Conservation (phyloP, 1,139 yeast species). For the Yamadazyma pseudoaaseri region DNA sequence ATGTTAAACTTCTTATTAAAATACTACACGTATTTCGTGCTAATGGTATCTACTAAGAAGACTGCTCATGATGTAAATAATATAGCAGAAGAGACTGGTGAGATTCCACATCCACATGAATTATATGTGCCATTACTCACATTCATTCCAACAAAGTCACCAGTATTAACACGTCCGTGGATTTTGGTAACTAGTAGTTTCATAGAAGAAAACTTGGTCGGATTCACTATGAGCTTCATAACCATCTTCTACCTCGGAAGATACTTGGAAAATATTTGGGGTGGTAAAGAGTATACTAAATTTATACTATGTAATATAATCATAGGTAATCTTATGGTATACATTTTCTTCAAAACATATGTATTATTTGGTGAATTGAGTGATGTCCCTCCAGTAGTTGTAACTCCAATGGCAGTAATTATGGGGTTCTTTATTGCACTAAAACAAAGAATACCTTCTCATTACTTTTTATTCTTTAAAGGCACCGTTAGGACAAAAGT, state of each 20-base stretch:
- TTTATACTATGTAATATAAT: conserved; percentile 25
- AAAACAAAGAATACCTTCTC: conserved; percentile 44
- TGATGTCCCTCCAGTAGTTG: conserved; percentile 39
- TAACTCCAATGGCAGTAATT: conserved; percentile 35
- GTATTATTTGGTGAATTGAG: conserved; percentile 22
- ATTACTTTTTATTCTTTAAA: conserved; percentile 39
- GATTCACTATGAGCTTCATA: conserved; percentile 24
- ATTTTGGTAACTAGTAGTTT: conserved; percentile 35
- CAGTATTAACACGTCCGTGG: conserved; percentile 39
- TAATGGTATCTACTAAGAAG: conserved; percentile 30
- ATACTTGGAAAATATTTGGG: conserved; percentile 41
- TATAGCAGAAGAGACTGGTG: conserved; percentile 35
- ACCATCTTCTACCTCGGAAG: conserved; percentile 35
- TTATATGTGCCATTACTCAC: conserved; percentile 40
- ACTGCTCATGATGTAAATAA: conserved; percentile 22
- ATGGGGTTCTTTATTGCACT: conserved; percentile 45
- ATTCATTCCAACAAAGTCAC: conserved; percentile 38
- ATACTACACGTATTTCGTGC: conserved; percentile 32
- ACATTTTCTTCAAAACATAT: conserved; percentile 33
- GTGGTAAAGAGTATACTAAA: conserved; percentile 30
- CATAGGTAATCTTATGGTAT: conserved; percentile 33
- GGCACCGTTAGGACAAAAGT: conserved; percentile 40
- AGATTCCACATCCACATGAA: conserved; percentile 42
- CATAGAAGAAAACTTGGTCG: conserved; percentile 34
- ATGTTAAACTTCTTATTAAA: conserved; percentile 27